Evolutionary conservation across 345 rosid genomes (phyloP).

Genomic region (Rhizophora mangle): DNA sequence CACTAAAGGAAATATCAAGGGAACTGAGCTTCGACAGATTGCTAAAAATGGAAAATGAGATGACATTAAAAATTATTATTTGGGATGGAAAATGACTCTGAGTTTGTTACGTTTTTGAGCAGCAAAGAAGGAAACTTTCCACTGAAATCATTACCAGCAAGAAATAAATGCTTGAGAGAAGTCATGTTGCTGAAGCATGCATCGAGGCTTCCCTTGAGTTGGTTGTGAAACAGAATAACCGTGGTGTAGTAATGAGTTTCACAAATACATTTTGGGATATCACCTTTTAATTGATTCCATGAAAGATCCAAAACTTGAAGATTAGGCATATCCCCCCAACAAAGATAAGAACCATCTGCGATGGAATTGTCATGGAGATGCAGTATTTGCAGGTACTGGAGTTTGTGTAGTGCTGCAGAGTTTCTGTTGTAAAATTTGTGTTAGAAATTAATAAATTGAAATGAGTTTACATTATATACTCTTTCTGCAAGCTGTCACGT

Average conservation of each 20-base stretch:
- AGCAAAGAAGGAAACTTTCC: constrained; percentile 7
- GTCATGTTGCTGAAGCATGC: constrained; percentile 3
- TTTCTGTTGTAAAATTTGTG: not conserved
- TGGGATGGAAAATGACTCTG: not conserved
- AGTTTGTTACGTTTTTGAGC: constrained; percentile 13
- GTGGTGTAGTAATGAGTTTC: no score
- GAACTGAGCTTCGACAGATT: constrained; percentile 5
- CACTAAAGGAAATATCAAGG: constrained; percentile 15
- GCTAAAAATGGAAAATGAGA: constrained; percentile 9
- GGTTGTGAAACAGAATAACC: no score
- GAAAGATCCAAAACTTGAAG: constrained; percentile 8
- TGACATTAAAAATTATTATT: not conserved
- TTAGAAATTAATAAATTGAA: not conserved
- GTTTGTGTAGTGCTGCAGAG: constrained; percentile 6
- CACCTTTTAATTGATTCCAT: not conserved
- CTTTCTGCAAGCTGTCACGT: no score
- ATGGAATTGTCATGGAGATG: constrained; percentile 5
- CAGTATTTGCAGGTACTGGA: not conserved
- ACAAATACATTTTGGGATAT: no score
- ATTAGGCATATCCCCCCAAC: constrained; percentile 1
- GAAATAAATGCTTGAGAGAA: not conserved
- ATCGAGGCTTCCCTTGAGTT: no score
- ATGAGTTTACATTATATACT: no score
- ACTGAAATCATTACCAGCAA: not conserved
- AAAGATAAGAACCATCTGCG: constrained; percentile 2